Evolutionary conservation across 2,329 filamentous ascomycete species (phyloP).

Genomic region (Lasiodiplodia sp.): DNA sequence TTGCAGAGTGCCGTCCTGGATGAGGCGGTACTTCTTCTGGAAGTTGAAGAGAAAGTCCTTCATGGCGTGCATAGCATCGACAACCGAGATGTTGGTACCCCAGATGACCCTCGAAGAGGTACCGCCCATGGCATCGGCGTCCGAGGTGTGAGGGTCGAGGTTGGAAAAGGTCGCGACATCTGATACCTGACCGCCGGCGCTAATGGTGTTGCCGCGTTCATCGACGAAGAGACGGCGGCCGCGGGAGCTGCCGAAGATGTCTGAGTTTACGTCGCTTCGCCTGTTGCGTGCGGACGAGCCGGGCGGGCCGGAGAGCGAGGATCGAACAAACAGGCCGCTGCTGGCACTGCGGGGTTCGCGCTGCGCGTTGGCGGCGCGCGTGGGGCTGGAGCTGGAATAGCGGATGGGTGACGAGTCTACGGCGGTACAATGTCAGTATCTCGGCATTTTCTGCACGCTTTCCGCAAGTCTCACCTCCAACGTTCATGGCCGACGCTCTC

Average conservation of each 20-base stretch:
- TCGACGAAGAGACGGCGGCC: conserved; percentile 69
- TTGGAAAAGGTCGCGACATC: conserved; percentile 71
- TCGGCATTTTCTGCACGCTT: not conserved
- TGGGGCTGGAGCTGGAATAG: conserved; percentile 89
- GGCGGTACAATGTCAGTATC: conserved; percentile 32
- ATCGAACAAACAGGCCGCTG: conserved; percentile 84
- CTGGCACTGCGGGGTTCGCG: conserved; percentile 79
- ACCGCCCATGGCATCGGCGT: conserved; percentile 86
- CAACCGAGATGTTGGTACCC: conserved; percentile 96
- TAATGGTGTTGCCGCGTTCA: conserved; percentile 67
- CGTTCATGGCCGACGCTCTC: conserved; percentile 66
- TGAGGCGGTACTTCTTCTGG: conserved; percentile 91
- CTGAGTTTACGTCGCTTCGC: conserved; percentile 87
- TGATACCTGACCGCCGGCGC: conserved; percentile 56
- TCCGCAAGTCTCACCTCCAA: conserved; percentile 64
- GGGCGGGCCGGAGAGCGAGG: conserved; percentile 51
- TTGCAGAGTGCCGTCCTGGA: conserved; percentile 82
- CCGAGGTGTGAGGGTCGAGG: conserved; percentile 83
- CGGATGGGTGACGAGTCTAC: conserved; percentile 90
- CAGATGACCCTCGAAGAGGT: conserved; percentile 85
- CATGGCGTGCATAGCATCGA: conserved; percentile 85
- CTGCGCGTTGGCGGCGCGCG: conserved; percentile 63
- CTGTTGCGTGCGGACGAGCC: conserved; percentile 67
- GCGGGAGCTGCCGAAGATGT: conserved; percentile 65
- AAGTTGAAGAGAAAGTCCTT: conserved; percentile 94